Evolutionary conservation across 768 basidiomycete species (phyloP).

Genomic region (Lactifluus hygrophoroides): DNA sequence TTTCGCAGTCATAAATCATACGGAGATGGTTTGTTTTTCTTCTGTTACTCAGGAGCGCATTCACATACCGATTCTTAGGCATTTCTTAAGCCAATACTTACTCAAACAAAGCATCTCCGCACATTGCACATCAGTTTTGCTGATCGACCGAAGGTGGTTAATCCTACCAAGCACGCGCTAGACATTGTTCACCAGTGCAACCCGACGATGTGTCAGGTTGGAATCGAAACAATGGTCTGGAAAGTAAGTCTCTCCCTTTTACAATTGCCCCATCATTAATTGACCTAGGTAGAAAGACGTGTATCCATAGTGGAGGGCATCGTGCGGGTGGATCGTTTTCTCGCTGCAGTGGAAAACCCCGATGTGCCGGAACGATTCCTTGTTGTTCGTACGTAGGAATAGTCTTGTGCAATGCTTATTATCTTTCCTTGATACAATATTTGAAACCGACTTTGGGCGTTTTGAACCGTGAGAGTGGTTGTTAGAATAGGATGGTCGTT

Average conservation of each 20-base stretch:
- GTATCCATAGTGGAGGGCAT: not conserved
- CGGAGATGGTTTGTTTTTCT: conserved; percentile 35
- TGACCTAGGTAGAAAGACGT: conserved; percentile 9
- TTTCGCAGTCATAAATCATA: conserved; percentile 48
- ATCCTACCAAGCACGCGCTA: conserved; percentile 22
- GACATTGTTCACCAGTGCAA: conserved; percentile 43
- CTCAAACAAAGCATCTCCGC: conserved; percentile 39
- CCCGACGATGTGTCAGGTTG: conserved; percentile 48
- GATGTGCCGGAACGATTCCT: conserved; percentile 14
- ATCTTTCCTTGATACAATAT: too few species aligned
- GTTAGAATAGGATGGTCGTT: too few species aligned
- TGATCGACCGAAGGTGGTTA: conserved; percentile 11
- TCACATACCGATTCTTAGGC: conserved; percentile 27
- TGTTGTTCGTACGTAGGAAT: not conserved
- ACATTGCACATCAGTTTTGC: conserved; percentile 55
- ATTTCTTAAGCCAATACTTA: conserved; percentile 34
- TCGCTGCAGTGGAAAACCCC: not conserved
- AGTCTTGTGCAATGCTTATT: too few species aligned
- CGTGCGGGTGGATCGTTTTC: not conserved
- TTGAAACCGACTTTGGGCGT: too few species aligned
- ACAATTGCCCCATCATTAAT: not conserved
- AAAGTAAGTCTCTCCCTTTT: conserved; percentile 38
- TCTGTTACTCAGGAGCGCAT: not conserved
- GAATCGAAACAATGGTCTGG: conserved; percentile 63
- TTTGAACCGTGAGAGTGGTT: too few species aligned